phyloP scores from a whole-genome alignment of 352 stramenopile genomes.

The Pythium myriotylum region DNA sequence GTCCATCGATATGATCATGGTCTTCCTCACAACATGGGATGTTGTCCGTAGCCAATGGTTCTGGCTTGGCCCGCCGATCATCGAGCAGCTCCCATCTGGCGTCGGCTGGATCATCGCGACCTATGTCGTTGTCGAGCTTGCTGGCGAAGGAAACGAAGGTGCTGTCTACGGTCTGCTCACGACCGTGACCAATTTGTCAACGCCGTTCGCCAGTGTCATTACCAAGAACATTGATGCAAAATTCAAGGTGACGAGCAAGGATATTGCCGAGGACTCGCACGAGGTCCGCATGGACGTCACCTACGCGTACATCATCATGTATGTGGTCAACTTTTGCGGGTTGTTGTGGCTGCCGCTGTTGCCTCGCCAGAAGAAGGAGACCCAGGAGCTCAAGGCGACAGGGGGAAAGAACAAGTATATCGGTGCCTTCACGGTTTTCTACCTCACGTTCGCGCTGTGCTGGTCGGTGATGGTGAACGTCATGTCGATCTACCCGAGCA shows the following conservation, averaged over 20 bases:
- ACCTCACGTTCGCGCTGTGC: conserved; percentile 7
- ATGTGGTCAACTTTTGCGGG: conserved; percentile 38
- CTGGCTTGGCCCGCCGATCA: conserved; percentile 29
- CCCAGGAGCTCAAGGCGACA: conserved; percentile 21
- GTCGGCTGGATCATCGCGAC: conserved; percentile 41
- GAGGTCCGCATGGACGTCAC: conserved; percentile 40
- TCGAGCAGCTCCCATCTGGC: conserved; percentile 35
- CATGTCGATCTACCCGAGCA: conserved; percentile 3
- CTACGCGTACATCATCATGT: conserved; percentile 46
- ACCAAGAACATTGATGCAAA: conserved; percentile 34
- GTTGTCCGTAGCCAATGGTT: conserved; percentile 13
- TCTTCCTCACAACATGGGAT: conserved; percentile 45
- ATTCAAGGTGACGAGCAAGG: conserved; percentile 38
- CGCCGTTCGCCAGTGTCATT: conserved; percentile 36
- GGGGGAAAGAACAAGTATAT: conserved; percentile 9
- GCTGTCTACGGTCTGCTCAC: conserved; percentile 51
- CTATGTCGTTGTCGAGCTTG: conserved; percentile 39
- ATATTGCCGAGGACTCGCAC: conserved; percentile 39
- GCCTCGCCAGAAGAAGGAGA: conserved; percentile 31
- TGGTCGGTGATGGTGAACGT: conserved; percentile 22
- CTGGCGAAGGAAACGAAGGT: conserved; percentile 49
- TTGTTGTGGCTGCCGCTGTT: conserved; percentile 38
- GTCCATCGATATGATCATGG: conserved; percentile 34
- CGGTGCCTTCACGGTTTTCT: conserved; percentile 14
- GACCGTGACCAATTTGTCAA: conserved; percentile 40